Conservation (phyloP, 2,329 filamentous ascomycete species). For the Cryphonectria radicalis region DNA sequence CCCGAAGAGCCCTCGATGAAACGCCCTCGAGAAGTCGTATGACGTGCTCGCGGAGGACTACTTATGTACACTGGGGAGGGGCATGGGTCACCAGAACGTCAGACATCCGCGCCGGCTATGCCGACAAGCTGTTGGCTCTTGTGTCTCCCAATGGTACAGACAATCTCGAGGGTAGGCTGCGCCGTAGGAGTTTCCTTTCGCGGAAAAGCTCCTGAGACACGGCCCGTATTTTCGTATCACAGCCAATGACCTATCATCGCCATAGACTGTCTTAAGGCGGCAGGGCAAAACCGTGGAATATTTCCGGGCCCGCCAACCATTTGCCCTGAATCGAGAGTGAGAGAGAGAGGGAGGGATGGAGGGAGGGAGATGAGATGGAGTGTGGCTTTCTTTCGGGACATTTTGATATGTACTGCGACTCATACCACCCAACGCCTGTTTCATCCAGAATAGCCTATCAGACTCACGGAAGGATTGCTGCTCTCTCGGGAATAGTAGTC, state of each 20-base stretch:
- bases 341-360: too few species aligned
- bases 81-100: constrained; percentile 43
- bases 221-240: constrained; percentile 34
- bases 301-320: constrained; percentile 23
- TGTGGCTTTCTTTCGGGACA: constrained; percentile 34
- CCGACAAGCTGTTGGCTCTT: constrained; percentile 39
- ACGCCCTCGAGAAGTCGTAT: constrained; percentile 45
- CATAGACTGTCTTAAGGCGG: constrained; percentile 44
- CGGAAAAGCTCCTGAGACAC: constrained; percentile 39
- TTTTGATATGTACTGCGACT: constrained; percentile 38
- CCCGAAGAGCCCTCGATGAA: constrained; percentile 40
- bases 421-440: constrained; percentile 62
- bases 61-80: constrained; percentile 37
- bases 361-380: constrained; percentile 16
- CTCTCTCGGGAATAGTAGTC: constrained; percentile 52
- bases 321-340: constrained; percentile 18
- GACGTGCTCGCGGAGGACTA: constrained; percentile 45
- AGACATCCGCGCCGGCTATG: constrained; percentile 40
- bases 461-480: constrained; percentile 47
- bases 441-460: constrained; percentile 50
- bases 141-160: constrained; percentile 29
- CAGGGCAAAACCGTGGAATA: constrained; percentile 33
- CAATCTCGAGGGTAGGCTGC: constrained; percentile 49
- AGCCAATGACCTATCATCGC: constrained; percentile 48
- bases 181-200: constrained; percentile 45